Percentiles rank a stretch among this genome's conserved stretches.
Conservation (phyloP, 345 rosid genomes). For the Linum usitatissimum region DNA sequence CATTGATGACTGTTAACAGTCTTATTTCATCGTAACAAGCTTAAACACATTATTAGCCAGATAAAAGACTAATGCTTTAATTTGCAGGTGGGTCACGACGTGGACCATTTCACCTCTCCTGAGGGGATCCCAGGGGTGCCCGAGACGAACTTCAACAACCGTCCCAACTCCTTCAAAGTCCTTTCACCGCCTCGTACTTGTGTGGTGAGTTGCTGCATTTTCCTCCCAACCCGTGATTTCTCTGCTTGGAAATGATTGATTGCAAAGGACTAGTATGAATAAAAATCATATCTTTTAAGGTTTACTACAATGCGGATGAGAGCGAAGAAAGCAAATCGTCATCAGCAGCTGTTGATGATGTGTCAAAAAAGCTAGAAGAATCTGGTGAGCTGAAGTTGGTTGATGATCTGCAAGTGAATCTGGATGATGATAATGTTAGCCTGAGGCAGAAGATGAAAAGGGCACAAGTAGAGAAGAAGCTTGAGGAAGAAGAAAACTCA, state of each 20-base stretch:
- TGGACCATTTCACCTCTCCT: conserved; percentile 60
- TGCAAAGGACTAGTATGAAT: conserved; percentile 1
- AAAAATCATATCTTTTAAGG: conserved; percentile 21
- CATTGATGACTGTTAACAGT: not conserved
- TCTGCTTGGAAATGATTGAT: not conserved
- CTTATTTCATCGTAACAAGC: not conserved
- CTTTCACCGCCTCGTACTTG: conserved; percentile 58
- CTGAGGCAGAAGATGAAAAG: not conserved
- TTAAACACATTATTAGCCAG: no score
- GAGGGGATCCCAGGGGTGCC: conserved; percentile 72
- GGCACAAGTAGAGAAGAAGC: not conserved
- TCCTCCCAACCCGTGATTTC: not conserved
- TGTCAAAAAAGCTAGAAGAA: not conserved
- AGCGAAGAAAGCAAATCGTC: conserved; percentile 13
- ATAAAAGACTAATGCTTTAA: not conserved
- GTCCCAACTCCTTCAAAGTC: conserved; percentile 65
- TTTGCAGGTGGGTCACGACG: conserved; percentile 53
- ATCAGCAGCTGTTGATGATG: not conserved
- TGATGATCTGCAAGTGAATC: not conserved
- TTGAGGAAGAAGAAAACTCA: not conserved
- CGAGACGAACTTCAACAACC: conserved; percentile 69
- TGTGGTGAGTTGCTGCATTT: conserved; percentile 31
- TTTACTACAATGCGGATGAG: conserved; percentile 46
- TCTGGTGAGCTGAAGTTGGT: not conserved
- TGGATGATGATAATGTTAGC: not conserved